Percentiles rank a stretch among this genome's conserved stretches.
Evolutionary conservation across 768 basidiomycete genomes (phyloP).

Genomic region (Termitomyces sp.): DNA sequence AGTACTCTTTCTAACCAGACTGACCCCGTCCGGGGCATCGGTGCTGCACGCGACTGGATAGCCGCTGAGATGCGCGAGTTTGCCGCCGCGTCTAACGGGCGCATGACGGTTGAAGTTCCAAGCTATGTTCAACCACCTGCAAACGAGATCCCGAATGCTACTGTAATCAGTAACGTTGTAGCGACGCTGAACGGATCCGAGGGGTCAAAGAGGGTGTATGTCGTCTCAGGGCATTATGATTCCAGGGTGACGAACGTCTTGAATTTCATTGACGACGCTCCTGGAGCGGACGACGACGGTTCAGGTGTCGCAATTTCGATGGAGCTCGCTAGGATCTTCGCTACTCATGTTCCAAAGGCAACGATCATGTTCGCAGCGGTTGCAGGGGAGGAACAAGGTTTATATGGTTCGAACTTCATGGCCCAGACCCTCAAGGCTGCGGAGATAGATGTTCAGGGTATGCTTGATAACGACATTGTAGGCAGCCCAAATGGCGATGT

Average conservation of each 20-base stretch:
- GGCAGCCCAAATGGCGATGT: constrained; percentile 49
- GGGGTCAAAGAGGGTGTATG: constrained; percentile 47
- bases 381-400: constrained; percentile 49
- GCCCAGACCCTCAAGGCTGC: constrained; percentile 37
- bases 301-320: constrained; percentile 54
- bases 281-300: constrained; percentile 52
- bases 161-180: constrained; percentile 47
- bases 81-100: constrained; percentile 33
- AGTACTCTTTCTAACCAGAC: constrained; percentile 52
- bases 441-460: constrained; percentile 49
- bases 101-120: constrained; percentile 41
- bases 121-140: constrained; percentile 40
- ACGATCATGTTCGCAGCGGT: constrained; percentile 53
- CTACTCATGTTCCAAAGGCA: constrained; percentile 40
- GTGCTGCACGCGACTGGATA: constrained; percentile 55
- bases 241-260: constrained; percentile 36
- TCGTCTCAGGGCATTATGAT: constrained; percentile 55
- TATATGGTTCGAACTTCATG: constrained; percentile 45
- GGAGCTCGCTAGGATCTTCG: constrained; percentile 50
- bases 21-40: constrained; percentile 48
- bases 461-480: constrained; percentile 57
- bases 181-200: constrained; percentile 45
- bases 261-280: constrained; percentile 42
- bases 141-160: constrained; percentile 33
- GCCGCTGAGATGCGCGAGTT: constrained; percentile 39